Evolutionary conservation across 2,329 filamentous ascomycete genomes (phyloP).

Genomic region (Venturia oleaginea): DNA sequence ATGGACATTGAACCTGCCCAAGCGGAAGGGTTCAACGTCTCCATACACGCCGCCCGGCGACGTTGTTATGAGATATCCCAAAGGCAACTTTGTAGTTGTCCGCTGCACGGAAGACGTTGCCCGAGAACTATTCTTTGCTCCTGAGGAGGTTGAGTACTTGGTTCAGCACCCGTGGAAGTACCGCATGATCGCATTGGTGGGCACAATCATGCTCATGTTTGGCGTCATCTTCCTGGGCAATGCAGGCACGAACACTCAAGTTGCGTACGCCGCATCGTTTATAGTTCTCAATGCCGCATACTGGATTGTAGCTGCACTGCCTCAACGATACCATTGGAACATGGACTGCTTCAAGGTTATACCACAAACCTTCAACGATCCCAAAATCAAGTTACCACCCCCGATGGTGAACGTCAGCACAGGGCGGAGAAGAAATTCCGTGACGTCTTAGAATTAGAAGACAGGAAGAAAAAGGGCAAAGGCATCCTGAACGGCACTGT

Average conservation of each 20-base stretch:
- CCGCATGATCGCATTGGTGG: constrained; percentile 39
- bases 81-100: constrained; percentile 42
- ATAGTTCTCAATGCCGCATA: constrained; percentile 42
- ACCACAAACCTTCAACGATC: constrained; percentile 26
- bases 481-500: not conserved
- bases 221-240: constrained; percentile 44
- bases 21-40: constrained; percentile 22
- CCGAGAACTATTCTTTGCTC: constrained; percentile 43
- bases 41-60: constrained; percentile 29
- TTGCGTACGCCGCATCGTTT: constrained; percentile 41
- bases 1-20: constrained; percentile 37
- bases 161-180: constrained; percentile 33
- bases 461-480: not conserved
- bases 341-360: constrained; percentile 35
- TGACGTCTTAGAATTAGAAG: not conserved
- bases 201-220: constrained; percentile 43
- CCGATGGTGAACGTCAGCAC: not conserved
- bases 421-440: not conserved
- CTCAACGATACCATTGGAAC: constrained; percentile 39
- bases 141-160: constrained; percentile 40
- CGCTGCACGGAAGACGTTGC: constrained; percentile 41
- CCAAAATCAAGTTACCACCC: not conserved
- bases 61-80: constrained; percentile 42
- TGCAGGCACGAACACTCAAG: constrained; percentile 37
- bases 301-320: constrained; percentile 43